A percentile compares a stretch with the other conserved stretches of the same genome.
Conservation (phyloP, 306 rosid species). For the Oxytropis ochrocephala region DNA sequence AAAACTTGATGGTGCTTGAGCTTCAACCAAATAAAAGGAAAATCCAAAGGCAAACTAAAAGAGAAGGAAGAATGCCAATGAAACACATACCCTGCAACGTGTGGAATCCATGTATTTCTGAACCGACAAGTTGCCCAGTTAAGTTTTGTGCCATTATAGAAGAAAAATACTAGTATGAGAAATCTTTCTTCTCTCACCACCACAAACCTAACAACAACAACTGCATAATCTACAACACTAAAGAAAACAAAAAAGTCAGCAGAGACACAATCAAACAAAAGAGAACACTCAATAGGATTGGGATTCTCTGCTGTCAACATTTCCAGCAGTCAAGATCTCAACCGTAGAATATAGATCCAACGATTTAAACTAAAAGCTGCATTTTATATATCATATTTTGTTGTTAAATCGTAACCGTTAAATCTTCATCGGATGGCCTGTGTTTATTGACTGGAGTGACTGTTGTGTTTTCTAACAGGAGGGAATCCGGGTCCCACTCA, state of each 20-base stretch:
- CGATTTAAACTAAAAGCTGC: too few species aligned
- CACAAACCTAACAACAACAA: conserved; percentile 15
- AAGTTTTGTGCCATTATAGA: conserved; percentile 30
- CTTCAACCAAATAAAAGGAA: background rate
- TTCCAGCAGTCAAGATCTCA: too few species aligned
- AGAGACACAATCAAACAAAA: background rate
- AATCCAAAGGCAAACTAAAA: background rate
- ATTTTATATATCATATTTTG: too few species aligned
- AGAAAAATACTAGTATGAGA: conserved; percentile 29
- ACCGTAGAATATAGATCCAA: conserved; percentile 36
- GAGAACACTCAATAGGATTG: conserved; percentile 18
- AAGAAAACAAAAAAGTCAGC: background rate
- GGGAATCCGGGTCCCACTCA: too few species aligned
- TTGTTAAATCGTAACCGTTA: background rate
- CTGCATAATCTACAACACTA: conserved; percentile 8
- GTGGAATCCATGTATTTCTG: conserved; percentile 96
- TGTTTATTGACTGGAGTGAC: too few species aligned
- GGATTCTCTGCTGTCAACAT: too few species aligned
- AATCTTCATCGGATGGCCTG: too few species aligned
- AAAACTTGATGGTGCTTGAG: conserved; percentile 1
- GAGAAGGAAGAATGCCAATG: background rate
- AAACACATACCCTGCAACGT: conserved; percentile 54
- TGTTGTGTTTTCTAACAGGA: too few species aligned
- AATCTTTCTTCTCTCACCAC: conserved; percentile 6
- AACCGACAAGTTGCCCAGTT: conserved; percentile 53